A percentile compares a stretch with the other conserved stretches of the same genome.
Conservation (phyloP, 495 filamentous ascomycete genomes). For the Podospora sp. region DNA sequence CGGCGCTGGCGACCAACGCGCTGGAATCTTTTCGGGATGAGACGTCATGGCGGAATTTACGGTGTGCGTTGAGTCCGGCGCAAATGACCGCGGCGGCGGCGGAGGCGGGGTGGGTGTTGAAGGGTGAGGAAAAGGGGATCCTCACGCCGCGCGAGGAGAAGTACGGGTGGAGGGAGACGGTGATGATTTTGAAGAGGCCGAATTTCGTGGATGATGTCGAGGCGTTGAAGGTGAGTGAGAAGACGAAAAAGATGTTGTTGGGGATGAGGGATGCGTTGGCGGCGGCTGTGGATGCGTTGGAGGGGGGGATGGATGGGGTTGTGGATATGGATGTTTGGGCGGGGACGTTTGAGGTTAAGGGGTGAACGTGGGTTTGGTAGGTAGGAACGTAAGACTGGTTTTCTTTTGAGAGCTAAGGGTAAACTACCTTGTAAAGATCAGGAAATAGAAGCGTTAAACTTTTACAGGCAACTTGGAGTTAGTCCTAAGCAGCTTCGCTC, state of each 20-base stretch:
- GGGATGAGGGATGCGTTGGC: slow-evolving; percentile 11
- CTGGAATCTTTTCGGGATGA: background rate
- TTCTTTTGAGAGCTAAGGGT: too few species aligned
- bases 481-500: too few species aligned
- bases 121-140: background rate
- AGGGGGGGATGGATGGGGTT: slow-evolving; percentile 1
- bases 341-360: slow-evolving; percentile 6
- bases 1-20: background rate
- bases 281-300: slow-evolving; percentile 11
- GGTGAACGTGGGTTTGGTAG: background rate
- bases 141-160: background rate
- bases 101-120: background rate
- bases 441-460: too few species aligned
- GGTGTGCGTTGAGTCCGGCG: background rate
- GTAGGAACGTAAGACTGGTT: too few species aligned
- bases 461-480: too few species aligned
- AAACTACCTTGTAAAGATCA: too few species aligned
- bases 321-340: slow-evolving; percentile 17
- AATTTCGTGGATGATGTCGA: slow-evolving; percentile 9
- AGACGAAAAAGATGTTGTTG: slow-evolving; percentile 14
- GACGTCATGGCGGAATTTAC: background rate
- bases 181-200: slow-evolving; percentile 2
- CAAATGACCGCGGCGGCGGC: background rate
- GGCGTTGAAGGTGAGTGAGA: slow-evolving; percentile 3
- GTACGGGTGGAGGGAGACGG: slow-evolving; percentile 15